These are phyloP conservation scores for Alternaria atra DNA, from an alignment of 2,329 filamentous ascomycete genomes.

Conservation along the genomic window DNA sequence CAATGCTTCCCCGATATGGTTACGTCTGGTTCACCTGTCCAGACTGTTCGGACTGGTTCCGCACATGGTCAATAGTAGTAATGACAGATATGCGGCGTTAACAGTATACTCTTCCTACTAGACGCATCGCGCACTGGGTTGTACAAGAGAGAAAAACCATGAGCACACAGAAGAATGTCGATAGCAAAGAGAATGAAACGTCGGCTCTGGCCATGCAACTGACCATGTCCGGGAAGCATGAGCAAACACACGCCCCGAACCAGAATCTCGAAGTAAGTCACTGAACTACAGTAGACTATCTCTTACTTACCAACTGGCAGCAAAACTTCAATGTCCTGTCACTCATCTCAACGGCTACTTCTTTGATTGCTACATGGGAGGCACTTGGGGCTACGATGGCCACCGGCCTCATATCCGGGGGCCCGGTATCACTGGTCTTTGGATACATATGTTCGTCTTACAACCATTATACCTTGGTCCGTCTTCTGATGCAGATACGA, in stretches of 20 bases:
- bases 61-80: neutral
- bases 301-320: neutral
- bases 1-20: neutral
- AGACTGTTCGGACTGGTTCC: neutral
- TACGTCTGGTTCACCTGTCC: neutral
- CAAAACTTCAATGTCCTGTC: slow-evolving; percentile 10
- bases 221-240: slow-evolving; percentile 2
- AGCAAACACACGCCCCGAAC: neutral
- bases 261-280: slow-evolving; percentile 1
- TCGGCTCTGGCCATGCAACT: neutral
- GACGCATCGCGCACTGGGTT: neutral
- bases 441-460: slow-evolving; percentile 12
- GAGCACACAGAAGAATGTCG: neutral
- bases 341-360: slow-evolving; percentile 8
- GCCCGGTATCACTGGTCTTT: slow-evolving; percentile 14
- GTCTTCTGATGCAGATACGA: neutral
- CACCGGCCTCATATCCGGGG: slow-evolving; percentile 12
- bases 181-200: neutral
- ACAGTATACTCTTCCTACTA: neutral
- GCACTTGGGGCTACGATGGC: slow-evolving; percentile 15
- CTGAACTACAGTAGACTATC: neutral
- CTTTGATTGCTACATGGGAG: slow-evolving; percentile 18
- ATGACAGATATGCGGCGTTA: too few species aligned
- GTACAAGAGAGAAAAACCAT: neutral
- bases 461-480: neutral